Evolutionary conservation across 805 yeast genomes (phyloP), one percentile per base, ranked within the genome.

Genomic region (Candida easanensis): DNA sequence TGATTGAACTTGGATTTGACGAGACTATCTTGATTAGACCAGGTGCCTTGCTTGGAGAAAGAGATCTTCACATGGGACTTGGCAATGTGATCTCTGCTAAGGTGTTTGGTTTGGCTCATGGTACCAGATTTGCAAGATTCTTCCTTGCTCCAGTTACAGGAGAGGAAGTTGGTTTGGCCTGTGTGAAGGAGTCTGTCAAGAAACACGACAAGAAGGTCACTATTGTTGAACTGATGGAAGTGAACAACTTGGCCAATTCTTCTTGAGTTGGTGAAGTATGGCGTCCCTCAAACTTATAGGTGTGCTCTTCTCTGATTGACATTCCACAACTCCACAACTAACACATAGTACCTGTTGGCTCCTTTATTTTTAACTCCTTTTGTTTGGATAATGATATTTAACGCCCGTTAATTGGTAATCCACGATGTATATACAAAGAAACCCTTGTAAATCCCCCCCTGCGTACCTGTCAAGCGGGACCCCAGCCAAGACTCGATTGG

Each of bases 21-120:
- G 70, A 79, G 41, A 80, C 89, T 1, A 75, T 88, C 39, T 83
- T 89, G 48, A 62, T 89, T 43, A 74, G 87, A 56, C 97, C 97
- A 0, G 96, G 96, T 13, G 61, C 70, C 1, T 65, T 88, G 28
- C 53, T 86, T 5, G 96, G 96, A 6, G 73, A 26, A 13, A 26
- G 30, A 26, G 30, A 26, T 13, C n/a, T 26, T 9, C n/a, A 26
- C n/a, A 26, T 26, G 30, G 30, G 30, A 8, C n/a, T 8, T 8
- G n/a, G n/a, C 6, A 26, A 13, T 13, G 30, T 9, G 5, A 5
- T 8, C 14, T 26, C n/a, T 26, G 30, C 5, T 11, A 26, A 26
- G 5, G 6, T 26, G 8, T 9, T 26, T 6, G 30, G 30, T 5
- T n/a, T 26, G 10, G 30, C 30, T 9, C 30, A 26, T 26, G n/a